A percentile compares a stretch with the other conserved stretches of the same genome.
Conservation (phyloP, 179 eudicot species). For the Spinacia oleracea region DNA sequence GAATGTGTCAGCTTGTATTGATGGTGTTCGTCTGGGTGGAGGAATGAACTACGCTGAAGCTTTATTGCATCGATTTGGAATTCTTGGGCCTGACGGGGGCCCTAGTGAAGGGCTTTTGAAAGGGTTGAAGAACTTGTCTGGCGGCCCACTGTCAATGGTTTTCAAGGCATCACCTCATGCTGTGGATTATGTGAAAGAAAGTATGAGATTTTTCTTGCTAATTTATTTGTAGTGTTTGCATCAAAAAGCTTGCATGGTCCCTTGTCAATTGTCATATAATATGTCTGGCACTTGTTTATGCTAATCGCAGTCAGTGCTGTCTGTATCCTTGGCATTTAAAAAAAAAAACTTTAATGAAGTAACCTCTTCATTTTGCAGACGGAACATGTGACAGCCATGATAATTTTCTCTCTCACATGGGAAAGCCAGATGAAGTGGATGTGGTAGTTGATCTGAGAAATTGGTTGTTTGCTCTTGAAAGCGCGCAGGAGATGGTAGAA, state of each 20-base stretch:
- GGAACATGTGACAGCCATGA: conserved; percentile 46
- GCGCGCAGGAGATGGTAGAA: conserved; percentile 62
- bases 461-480: conserved; percentile 97
- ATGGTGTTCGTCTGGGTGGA: conserved; percentile 91
- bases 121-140: conserved; percentile 70
- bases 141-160: conserved; percentile 76
- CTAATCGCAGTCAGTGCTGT: neutral
- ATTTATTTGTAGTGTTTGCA: conserved; percentile 5
- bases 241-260: neutral
- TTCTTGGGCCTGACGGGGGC: conserved; percentile 90
- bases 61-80: conserved; percentile 83
- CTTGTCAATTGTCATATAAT: neutral
- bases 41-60: conserved; percentile 91
- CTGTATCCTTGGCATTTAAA: neutral
- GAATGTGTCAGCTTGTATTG: conserved; percentile 72
- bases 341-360: neutral
- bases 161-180: conserved; percentile 71
- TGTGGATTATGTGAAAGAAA: conserved; percentile 43
- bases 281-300: neutral
- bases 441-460: conserved; percentile 70
- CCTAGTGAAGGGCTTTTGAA: conserved; percentile 88
- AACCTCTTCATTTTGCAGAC: conserved; percentile 41
- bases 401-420: conserved; percentile 54
- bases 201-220: conserved; percentile 31
- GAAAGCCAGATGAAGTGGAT: conserved; percentile 88